Conservation (phyloP, 305 asterid genomes). For the Fraxinus velutina region DNA sequence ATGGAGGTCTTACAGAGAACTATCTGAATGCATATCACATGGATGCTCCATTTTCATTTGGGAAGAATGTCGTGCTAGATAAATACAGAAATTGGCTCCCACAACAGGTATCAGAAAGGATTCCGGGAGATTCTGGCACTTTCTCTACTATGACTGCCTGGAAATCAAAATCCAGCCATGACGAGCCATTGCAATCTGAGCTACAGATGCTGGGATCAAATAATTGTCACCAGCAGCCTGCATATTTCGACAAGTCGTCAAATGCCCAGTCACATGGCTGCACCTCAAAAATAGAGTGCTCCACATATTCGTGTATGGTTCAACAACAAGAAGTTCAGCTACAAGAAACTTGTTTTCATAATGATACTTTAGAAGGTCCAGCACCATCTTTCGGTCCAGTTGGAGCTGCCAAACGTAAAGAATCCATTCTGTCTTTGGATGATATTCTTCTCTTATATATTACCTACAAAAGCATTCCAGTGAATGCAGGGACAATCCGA, state of each 20-base stretch:
- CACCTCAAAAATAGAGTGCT: slow-evolving; percentile 18
- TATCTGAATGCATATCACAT: slow-evolving; percentile 28
- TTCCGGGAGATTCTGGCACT: slow-evolving; percentile 25
- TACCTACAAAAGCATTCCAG: slow-evolving; percentile 20
- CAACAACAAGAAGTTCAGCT: slow-evolving; percentile 21
- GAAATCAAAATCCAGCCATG: slow-evolving; percentile 14
- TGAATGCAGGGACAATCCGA: slow-evolving; percentile 24
- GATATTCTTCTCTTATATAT: slow-evolving; percentile 29
- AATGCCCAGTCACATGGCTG: slow-evolving; percentile 20
- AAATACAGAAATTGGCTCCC: slow-evolving; percentile 24
- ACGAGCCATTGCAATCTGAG: slow-evolving; percentile 20
- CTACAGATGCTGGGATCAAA: slow-evolving; percentile 18
- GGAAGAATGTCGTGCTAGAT: slow-evolving; percentile 21
- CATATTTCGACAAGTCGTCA: slow-evolving; percentile 23
- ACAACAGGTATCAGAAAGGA: slow-evolving; percentile 12
- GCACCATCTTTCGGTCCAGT: slow-evolving; percentile 6
- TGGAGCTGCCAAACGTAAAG: slow-evolving; percentile 26
- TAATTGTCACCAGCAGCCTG: slow-evolving; percentile 19
- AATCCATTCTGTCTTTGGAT: slow-evolving; percentile 21
- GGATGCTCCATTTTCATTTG: slow-evolving; percentile 20
- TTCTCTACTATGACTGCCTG: slow-evolving; percentile 22
- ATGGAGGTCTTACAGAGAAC: slow-evolving; percentile 3
- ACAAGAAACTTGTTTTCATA: not conserved
- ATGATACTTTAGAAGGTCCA: not conserved
- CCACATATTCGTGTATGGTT: slow-evolving; percentile 10